Conservation (phyloP, 345 rosid species). For the Lepidium sativum region DNA sequence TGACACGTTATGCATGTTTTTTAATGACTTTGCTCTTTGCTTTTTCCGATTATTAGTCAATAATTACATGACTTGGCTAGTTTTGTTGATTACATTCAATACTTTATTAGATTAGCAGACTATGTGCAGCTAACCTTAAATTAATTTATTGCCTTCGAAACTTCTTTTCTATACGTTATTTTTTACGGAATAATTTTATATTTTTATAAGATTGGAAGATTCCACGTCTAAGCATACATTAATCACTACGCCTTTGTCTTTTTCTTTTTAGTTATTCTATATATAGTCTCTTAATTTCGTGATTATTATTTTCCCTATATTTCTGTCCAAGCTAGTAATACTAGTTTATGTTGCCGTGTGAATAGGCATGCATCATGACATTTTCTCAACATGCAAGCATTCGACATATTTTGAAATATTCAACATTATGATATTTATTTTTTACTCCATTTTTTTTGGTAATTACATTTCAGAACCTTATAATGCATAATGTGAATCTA, state of each 20-base stretch:
- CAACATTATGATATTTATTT: not conserved
- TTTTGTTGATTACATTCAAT: conserved; percentile 17
- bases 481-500: not conserved
- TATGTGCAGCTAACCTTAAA: conserved; percentile 16
- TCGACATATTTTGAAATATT: not conserved
- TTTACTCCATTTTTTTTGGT: not conserved
- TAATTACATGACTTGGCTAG: not conserved
- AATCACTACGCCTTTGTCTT: no score
- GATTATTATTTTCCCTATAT: not conserved
- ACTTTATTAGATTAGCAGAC: not conserved
- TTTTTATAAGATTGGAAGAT: not conserved
- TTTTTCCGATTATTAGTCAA: not conserved
- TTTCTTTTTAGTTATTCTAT: no score
- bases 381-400: conserved; percentile 13
- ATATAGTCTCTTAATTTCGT: no score
- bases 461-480: not conserved
- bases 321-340: not conserved
- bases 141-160: conserved; percentile 8
- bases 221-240: not conserved
- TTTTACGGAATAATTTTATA: not conserved
- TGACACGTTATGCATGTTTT: conserved; percentile 26
- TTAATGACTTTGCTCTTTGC: not conserved
- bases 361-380: conserved; percentile 22
- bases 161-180: not conserved
- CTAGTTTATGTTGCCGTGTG: conserved; percentile 10